Evolutionary conservation across 805 yeast species (phyloP), one percentile per base, ranked within the genome.

Genomic region (Debaryomyces prosopidis): DNA sequence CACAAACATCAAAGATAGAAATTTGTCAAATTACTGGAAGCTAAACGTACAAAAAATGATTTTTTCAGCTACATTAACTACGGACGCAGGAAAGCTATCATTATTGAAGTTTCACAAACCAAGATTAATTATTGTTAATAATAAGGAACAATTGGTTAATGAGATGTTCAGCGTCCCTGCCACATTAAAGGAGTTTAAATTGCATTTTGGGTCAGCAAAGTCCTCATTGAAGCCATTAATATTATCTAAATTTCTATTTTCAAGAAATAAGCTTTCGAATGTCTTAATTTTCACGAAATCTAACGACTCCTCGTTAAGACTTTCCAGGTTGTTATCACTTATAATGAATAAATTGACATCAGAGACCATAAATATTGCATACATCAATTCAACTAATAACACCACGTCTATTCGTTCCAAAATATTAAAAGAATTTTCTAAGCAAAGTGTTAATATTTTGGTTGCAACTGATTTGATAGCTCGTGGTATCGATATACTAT

Each of bases 21-120:
- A 58, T 37, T 55, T 69, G 2, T 63, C 71, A 16, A 52, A 61
- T 27, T 46, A 41, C 15, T 78, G 77, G 69, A 49, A 50, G 9
- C 44, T 69, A 32, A 63, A 62, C 40, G 64, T 82, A 66, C 59
- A 85, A 69, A 68, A 91, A 54, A 74, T 92, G 62, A 76, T 94
- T 3, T 89, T 94, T 59, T 85, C 95, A 40, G 99, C 99, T 6
- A 94, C 99, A 0, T 76, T 94, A 43, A 89, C 97, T 3, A 85
- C 97, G 2, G 96, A 91, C 62, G 88, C 97, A 0, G 96, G 94
- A 23, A 89, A 87, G 59, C 69, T 94, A 45, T 77, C 92, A 7
- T 78, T 81, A 38, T 73, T 94, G 47, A 80, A 84, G 42, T 79
- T 94, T 50, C 71, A 72, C 46, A 76, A 74, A 53, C 97, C 95